Evolutionary conservation across 169 alveolate genomes (phyloP), one percentile per base, ranked within the genome.

Genomic region (Hammondia hammondi): DNA sequence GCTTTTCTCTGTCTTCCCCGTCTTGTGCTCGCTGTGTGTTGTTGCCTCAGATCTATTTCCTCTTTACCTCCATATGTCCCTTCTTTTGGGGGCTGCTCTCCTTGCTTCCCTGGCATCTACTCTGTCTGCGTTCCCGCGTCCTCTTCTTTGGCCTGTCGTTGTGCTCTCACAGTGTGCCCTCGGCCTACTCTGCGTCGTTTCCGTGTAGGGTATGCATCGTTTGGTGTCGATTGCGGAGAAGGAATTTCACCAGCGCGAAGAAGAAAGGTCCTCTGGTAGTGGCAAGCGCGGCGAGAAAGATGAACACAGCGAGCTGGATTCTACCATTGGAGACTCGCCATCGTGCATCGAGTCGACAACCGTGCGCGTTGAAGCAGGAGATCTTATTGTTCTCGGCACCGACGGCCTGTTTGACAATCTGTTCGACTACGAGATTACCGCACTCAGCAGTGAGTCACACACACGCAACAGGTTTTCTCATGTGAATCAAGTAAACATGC

Each of bases 381-480:
- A 96, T 81, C 82, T 96, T 9, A 85, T 96, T 43, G 61, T 96
- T 32, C 81, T 94, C 67, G 97, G 96, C 24, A 96, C 97, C 29
- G 97, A 96, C 56, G 97, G 97, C n/a, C 94, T 96, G 77, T 96
- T 94, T 73, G 97, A 96, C 77, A 96, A 96, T 81, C 82, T 96
- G 19, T 96, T 57, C 72, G 97, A 95, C 57, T 94, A 91, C 81
- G 97, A 96, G 72, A 94, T 96, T 73, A 87, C 95, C 85, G 93
- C 96, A 46, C 95, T 96, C 81, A 91, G 85, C 27, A 85, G 94
- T 57, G 73, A 39, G 91, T 27, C 43, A n/a, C 39, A 43, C 12
- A n/a, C 43, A 46, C 85, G 46, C 10, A 24, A 10, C 0, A 37
- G 46, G 10, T 27, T n/a, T 43, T 46, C 19, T 52, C 61, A 7